phyloP scores from a whole-genome alignment of 2,329 filamentous ascomycete species.

The Macrophomina phaseolina region DNA sequence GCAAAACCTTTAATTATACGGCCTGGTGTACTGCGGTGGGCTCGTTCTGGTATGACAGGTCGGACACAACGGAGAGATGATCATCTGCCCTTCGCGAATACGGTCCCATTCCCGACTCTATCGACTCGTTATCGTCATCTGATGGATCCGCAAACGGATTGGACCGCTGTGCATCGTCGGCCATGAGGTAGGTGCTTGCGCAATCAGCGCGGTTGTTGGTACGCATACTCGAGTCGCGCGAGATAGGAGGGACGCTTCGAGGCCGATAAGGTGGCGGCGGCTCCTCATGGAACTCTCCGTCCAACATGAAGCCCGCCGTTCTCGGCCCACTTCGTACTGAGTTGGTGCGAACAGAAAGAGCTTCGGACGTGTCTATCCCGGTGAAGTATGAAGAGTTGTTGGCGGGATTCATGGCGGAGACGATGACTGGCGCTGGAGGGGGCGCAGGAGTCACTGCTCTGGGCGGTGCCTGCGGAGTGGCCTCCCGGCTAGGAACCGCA shows the following conservation, averaged over 20 bases:
- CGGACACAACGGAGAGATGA: constrained; percentile 12
- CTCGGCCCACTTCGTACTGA: constrained; percentile 4
- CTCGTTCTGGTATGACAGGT: constrained; percentile 16
- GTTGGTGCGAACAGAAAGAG: constrained; percentile 25
- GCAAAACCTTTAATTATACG: constrained; percentile 7
- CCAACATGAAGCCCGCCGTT: constrained; percentile 23
- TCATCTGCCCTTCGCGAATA: constrained; percentile 6
- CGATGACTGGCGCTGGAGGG: constrained; percentile 20
- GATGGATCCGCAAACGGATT: constrained; percentile 26
- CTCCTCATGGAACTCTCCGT: constrained; percentile 27
- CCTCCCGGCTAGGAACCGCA: background rate
- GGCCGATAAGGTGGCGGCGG: constrained; percentile 26
- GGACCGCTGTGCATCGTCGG: background rate
- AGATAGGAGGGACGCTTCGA: constrained; percentile 22
- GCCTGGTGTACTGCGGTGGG: constrained; percentile 2
- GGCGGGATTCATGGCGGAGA: constrained; percentile 18
- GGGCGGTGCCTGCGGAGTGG: constrained; percentile 5
- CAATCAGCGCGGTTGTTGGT: constrained; percentile 8
- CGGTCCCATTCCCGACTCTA: background rate
- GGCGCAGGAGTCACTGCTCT: background rate
- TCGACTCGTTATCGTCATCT: constrained; percentile 9
- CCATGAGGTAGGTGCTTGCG: background rate
- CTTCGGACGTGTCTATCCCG: constrained; percentile 27
- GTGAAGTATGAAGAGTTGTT: constrained; percentile 24
- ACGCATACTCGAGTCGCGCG: constrained; percentile 23